phyloP scores from a whole-genome alignment of 2,329 filamentous ascomycete genomes.

The Dothistroma septosporum region DNA sequence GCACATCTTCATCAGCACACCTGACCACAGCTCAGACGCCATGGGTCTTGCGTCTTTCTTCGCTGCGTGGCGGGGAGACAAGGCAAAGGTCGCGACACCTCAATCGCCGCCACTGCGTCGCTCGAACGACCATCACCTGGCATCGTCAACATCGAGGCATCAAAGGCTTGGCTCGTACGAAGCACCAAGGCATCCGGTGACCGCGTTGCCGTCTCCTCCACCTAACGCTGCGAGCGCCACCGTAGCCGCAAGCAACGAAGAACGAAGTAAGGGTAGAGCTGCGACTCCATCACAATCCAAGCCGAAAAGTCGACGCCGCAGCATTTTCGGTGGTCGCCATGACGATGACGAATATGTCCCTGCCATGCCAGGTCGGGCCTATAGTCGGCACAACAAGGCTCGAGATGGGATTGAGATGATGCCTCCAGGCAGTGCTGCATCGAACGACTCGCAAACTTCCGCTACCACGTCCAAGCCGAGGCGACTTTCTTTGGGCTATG shows the following conservation, averaged over 20 bases:
- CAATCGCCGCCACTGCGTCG: not conserved
- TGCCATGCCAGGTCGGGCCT: constrained; percentile 14
- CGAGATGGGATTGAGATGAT: not conserved
- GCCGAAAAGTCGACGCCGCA: constrained; percentile 19
- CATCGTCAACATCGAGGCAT: not conserved
- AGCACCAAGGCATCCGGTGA: not conserved
- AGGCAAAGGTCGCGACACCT: not conserved
- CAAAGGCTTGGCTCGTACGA: not conserved
- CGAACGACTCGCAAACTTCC: not conserved
- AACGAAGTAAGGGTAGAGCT: constrained; percentile 10
- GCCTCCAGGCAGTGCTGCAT: not conserved
- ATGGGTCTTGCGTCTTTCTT: constrained; percentile 11
- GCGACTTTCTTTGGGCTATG: not conserved
- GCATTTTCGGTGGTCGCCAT: constrained; percentile 26
- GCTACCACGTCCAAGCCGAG: not conserved
- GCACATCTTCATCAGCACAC: not conserved
- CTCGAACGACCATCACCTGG: not conserved
- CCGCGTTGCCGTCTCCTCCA: constrained; percentile 1
- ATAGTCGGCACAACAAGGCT: not conserved
- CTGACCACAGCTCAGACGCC: not conserved
- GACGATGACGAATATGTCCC: constrained; percentile 21
- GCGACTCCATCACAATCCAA: constrained; percentile 12
- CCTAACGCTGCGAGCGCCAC: not conserved
- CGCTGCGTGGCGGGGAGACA: not conserved
- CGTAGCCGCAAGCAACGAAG: not conserved